Base-by-base conservation (phyloP, 116 monocot genomes). In the Zostera marina region DNA sequence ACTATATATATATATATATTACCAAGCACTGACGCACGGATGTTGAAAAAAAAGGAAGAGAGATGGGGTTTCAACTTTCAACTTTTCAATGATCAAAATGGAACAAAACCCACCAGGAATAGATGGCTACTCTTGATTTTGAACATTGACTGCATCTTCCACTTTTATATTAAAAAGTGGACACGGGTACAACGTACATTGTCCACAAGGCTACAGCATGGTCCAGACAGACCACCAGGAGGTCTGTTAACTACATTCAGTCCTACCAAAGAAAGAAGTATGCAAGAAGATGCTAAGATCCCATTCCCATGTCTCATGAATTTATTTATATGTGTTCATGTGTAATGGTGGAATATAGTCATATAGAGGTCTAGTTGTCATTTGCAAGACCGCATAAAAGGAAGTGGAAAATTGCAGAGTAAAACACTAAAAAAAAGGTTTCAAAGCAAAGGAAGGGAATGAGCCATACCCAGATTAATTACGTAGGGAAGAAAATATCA, bases 301-400 rank as follows among this genome's bases (percentile, higher is more conserved):
- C 49, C 3, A 7, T 32, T 19, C 20, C 49, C 9, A 21, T 21
- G 49, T 19, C 20, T 19, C 9, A 21, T 21, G 49, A 21, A 19
- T 51, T 16, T 19, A 51, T 51, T 51, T 51, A 16, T n/a, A n/a
- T n/a, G n/a, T 51, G 15, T 16, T 51, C 16, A 51, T 51, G 15
- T 9, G 19, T 51, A 21, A 55, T 25, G 55, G 32, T 13, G 32
- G 13, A 55, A 25, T 55, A 55, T 22, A 32, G 32, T 4, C 25
- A 25, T 55, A 55, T 22, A 32, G 32, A 55, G 23, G 55, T 3
- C 25, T 55, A 55, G 26, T 55, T 55, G 55, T 55, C 55, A 55
- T 13, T 21, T 14, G 23, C 2, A 12, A 55, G 55, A 32, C 55
- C 23, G n/a, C 55, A 55, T 22, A 24, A 55, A 4, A 7, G 55